Conservation (phyloP, 495 filamentous ascomycete genomes). For the Cairneyella variabilis region DNA sequence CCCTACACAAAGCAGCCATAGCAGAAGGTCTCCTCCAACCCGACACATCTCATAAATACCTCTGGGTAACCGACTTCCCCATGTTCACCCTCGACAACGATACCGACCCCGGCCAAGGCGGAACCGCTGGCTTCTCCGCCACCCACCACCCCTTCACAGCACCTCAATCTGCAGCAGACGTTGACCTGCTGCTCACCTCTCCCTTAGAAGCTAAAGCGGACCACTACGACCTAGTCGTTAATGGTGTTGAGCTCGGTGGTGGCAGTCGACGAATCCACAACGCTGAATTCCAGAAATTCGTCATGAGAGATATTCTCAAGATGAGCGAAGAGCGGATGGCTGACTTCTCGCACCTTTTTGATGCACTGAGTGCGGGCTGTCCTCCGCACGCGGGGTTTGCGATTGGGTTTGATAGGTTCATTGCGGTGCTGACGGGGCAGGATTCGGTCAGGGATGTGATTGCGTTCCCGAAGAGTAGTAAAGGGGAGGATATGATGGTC, state of each 20-base stretch:
- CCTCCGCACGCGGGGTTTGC: conserved; percentile 96
- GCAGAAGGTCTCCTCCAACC: conserved; percentile 50
- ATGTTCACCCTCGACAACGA: conserved; percentile 74
- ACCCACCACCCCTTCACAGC: conserved; percentile 98
- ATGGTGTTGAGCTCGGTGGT: conserved; percentile 91
- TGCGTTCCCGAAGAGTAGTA: conserved; percentile 90
- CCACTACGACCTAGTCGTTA: conserved; percentile 93
- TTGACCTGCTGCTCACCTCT: conserved; percentile 67
- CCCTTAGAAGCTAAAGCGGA: conserved; percentile 72
- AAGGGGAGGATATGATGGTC: conserved; percentile 79
- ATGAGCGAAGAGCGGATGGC: conserved; percentile 57
- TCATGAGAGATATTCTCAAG: conserved; percentile 79
- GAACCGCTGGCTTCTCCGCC: conserved; percentile 71
- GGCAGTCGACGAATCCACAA: conserved; percentile 92
- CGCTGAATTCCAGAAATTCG: conserved; percentile 75
- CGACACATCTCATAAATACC: conserved; percentile 56
- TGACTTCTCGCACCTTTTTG: conserved; percentile 80
- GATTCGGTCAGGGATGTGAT: conserved; percentile 86
- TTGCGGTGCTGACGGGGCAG: conserved; percentile 74
- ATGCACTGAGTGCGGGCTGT: conserved; percentile 81
- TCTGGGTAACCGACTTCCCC: conserved; percentile 89
- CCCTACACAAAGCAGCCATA: conserved; percentile 65
- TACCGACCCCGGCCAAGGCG: conserved; percentile 77
- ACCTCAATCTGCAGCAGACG: conserved; percentile 66
- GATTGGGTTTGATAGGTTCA: conserved; percentile 83